phyloP scores from a whole-genome alignment of 805 yeast genomes.

The Wickerhamomyces silvicola region DNA sequence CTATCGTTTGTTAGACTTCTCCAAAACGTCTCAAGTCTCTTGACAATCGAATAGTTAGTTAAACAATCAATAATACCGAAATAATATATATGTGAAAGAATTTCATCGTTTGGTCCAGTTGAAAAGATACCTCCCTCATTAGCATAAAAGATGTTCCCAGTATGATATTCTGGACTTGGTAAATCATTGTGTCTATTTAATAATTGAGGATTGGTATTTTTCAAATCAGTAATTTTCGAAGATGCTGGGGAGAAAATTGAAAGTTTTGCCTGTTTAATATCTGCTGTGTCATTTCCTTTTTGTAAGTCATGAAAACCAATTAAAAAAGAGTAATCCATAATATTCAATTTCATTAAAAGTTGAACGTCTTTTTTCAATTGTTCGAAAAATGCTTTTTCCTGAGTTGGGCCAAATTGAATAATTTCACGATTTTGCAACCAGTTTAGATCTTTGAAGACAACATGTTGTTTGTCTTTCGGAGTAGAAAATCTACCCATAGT shows the following conservation, averaged over 20 bases:
- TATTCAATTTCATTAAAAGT: constrained; percentile 66
- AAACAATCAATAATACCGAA: constrained; percentile 92
- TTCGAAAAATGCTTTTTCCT: constrained; percentile 47
- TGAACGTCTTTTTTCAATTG: constrained; percentile 75
- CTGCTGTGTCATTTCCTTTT: constrained; percentile 40
- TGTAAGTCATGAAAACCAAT: constrained; percentile 80
- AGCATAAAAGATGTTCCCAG: constrained; percentile 56
- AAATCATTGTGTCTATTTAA: constrained; percentile 35
- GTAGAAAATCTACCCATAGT: constrained; percentile 69
- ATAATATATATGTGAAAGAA: constrained; percentile 68
- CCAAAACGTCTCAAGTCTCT: constrained; percentile 81
- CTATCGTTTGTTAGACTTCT: constrained; percentile 66
- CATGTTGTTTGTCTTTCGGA: constrained; percentile 24
- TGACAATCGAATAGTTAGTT: constrained; percentile 69
- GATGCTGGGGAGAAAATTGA: constrained; percentile 26
- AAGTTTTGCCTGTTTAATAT: constrained; percentile 29
- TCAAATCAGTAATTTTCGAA: constrained; percentile 24
- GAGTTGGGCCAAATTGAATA: constrained; percentile 72
- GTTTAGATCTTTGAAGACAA: constrained; percentile 79
- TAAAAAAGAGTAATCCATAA: constrained; percentile 92
- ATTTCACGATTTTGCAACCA: constrained; percentile 66
- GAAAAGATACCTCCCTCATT: constrained; percentile 84
- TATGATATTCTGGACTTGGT: constrained; percentile 38
- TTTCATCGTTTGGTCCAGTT: constrained; percentile 51
- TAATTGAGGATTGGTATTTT: constrained; percentile 40